Evolutionary conservation across 148 eudicot genomes (phyloP).

Genomic region (Rhododendron henanense): DNA sequence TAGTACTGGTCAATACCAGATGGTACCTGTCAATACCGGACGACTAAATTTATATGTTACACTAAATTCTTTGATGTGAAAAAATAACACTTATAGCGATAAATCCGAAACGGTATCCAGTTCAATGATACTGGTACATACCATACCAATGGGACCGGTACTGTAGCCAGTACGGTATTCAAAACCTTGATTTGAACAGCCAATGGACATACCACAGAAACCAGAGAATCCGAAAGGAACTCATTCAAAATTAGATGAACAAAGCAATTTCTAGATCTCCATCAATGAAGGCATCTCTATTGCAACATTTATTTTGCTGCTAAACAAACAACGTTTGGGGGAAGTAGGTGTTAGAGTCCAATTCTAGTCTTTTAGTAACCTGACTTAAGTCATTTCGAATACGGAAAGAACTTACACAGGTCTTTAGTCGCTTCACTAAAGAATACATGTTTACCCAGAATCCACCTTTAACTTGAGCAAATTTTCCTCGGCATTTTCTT

Average conservation of each 20-base stretch:
- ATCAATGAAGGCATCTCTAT: background rate
- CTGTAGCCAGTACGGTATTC: too few relatives aligned
- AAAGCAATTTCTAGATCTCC: background rate
- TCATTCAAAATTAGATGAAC: background rate
- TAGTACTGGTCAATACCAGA: background rate
- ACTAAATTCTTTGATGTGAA: background rate
- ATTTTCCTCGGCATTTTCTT: background rate
- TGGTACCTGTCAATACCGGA: too few relatives aligned
- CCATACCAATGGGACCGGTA: too few relatives aligned
- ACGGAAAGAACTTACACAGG: background rate
- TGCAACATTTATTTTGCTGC: background rate
- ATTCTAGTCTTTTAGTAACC: background rate
- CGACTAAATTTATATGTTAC: too few relatives aligned
- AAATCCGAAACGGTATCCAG: too few relatives aligned
- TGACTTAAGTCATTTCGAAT: background rate
- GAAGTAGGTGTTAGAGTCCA: background rate
- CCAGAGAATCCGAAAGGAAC: background rate
- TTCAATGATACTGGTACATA: too few relatives aligned
- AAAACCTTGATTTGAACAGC: background rate
- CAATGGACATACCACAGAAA: background rate
- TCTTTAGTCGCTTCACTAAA: background rate
- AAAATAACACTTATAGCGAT: too few relatives aligned
- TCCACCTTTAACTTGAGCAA: background rate
- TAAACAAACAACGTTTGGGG: background rate
- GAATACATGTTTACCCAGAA: background rate